Conservation (phyloP, 2,329 filamentous ascomycete species). For the Aureobasidium zeae region DNA sequence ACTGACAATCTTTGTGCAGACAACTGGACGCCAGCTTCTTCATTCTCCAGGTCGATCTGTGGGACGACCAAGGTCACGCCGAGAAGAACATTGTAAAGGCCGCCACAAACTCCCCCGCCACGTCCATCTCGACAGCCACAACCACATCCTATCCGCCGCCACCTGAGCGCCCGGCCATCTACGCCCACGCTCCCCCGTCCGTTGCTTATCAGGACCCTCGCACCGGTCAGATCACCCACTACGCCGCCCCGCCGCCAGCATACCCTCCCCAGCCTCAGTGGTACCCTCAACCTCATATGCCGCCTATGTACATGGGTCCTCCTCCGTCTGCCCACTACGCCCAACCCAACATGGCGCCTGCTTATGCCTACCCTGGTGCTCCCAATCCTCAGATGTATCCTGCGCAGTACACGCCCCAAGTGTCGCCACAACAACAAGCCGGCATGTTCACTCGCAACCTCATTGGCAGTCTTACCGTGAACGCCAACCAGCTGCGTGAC, state of each 20-base stretch:
- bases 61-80: slow-evolving; percentile 49
- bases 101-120: slow-evolving; percentile 51
- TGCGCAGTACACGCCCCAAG: neutral
- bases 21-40: slow-evolving; percentile 59
- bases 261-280: neutral
- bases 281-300: slow-evolving; percentile 5
- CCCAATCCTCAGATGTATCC: slow-evolving; percentile 9
- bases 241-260: neutral
- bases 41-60: slow-evolving; percentile 61
- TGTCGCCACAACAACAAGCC: slow-evolving; percentile 33
- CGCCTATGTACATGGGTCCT: slow-evolving; percentile 3
- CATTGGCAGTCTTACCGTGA: slow-evolving; percentile 83
- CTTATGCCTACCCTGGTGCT: slow-evolving; percentile 16
- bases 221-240: neutral
- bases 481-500: slow-evolving; percentile 75
- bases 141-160: slow-evolving; percentile 64
- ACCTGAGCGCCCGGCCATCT: slow-evolving; percentile 20
- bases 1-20: slow-evolving; percentile 13
- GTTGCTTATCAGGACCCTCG: slow-evolving; percentile 11
- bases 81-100: slow-evolving; percentile 63
- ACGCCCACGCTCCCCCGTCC: slow-evolving; percentile 19
- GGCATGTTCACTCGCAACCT: slow-evolving; percentile 93
- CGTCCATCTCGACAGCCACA: slow-evolving; percentile 70
- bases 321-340: neutral
- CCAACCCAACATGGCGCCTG: slow-evolving; percentile 9